Conservation (phyloP, 345 rosid species). For the Rhodomyrtus tomentosa region DNA sequence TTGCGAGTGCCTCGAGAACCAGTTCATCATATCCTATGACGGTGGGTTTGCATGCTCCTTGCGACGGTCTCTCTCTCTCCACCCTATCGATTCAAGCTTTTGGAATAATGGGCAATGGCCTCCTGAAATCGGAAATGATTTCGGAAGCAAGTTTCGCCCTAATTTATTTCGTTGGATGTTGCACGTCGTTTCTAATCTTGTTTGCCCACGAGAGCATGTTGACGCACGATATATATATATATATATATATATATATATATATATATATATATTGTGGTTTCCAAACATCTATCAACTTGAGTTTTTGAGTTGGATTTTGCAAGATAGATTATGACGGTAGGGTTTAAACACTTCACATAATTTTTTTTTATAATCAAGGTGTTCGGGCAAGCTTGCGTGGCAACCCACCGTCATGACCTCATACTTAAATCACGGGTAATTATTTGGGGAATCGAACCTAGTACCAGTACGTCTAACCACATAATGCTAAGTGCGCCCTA, state of each 20-base stretch:
- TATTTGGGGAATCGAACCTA: too few species aligned
- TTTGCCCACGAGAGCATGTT: background rate
- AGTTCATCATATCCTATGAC: background rate
- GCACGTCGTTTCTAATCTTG: background rate
- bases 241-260: too few species aligned
- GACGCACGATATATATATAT: background rate
- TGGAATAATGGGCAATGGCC: accelerated
- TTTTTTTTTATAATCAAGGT: too few species aligned
- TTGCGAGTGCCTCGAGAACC: background rate
- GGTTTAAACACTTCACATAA: too few species aligned
- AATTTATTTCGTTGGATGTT: background rate
- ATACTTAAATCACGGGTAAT: too few species aligned
- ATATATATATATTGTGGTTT: too few species aligned
- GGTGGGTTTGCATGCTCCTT: background rate
- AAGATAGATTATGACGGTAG: too few species aligned
- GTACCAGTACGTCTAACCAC: too few species aligned
- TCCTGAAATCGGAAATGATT: background rate
- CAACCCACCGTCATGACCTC: too few species aligned
- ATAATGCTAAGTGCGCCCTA: too few species aligned
- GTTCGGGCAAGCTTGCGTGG: too few species aligned
- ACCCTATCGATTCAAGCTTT: background rate
- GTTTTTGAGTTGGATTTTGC: background rate
- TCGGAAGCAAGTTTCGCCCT: background rate
- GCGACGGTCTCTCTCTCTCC: too few species aligned
- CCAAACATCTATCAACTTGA: background rate